A percentile compares a stretch with the other conserved stretches of the same genome.
Evolutionary conservation across 1,139 yeast genomes (phyloP).

Genomic region (Meyerozyma carpophila): DNA sequence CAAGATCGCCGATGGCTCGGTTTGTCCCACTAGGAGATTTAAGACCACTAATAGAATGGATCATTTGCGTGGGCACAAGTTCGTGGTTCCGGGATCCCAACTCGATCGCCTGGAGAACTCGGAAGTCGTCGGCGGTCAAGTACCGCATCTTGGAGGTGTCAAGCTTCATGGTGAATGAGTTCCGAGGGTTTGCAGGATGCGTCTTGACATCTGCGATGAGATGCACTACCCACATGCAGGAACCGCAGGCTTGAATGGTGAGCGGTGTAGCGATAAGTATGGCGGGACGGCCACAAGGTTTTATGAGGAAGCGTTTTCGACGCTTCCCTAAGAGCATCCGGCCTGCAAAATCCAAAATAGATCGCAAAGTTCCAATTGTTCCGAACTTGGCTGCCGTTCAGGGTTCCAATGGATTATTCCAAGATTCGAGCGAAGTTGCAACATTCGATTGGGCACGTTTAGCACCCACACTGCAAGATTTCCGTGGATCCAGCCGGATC

Average conservation of each 20-base stretch:
- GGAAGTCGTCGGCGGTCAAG: conserved; percentile 82
- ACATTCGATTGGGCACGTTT: conserved; percentile 7
- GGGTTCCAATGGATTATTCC: background rate
- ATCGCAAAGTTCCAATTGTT: background rate
- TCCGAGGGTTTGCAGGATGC: background rate
- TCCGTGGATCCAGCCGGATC: background rate
- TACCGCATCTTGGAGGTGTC: conserved; percentile 94
- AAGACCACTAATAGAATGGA: conserved; percentile 74
- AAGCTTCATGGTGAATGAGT: conserved; percentile 57
- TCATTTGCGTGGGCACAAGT: conserved; percentile 84
- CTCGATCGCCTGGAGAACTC: conserved; percentile 85
- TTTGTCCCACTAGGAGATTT: conserved; percentile 74
- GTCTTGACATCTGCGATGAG: background rate
- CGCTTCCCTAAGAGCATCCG: background rate
- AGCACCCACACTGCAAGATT: background rate
- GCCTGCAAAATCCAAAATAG: no score
- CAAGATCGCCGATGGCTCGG: conserved; percentile 76
- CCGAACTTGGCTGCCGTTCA: conserved; percentile 6
- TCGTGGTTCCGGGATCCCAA: conserved; percentile 91
- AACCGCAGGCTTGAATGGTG: background rate
- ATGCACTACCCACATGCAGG: background rate
- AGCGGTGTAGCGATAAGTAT: background rate
- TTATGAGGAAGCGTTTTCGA: background rate
- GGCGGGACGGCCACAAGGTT: background rate
- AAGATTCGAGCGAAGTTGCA: conserved; percentile 3